These are phyloP conservation scores for Ascomycota sp. DNA, from an alignment of 2,329 filamentous ascomycete genomes.

Conservation along the genomic window DNA sequence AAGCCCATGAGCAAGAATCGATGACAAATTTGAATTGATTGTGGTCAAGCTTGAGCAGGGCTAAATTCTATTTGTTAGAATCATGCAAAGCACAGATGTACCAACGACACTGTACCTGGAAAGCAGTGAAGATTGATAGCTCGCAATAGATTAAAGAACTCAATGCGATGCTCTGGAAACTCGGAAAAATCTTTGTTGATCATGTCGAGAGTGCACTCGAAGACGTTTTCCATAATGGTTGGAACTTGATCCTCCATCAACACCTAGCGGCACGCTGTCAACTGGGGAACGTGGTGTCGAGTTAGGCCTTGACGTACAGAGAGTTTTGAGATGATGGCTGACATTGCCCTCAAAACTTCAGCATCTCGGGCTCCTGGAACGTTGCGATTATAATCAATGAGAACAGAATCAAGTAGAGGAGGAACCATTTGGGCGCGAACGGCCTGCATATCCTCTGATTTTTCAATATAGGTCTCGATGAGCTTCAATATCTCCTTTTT, in stretches of 20 bases:
- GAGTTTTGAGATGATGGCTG: constrained; percentile 88
- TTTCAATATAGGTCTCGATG: constrained; percentile 94
- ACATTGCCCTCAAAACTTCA: constrained; percentile 93
- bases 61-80: constrained; percentile 11
- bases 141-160: constrained; percentile 93
- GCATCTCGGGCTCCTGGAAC: constrained; percentile 89
- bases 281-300: too few species aligned
- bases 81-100: too few species aligned
- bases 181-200: constrained; percentile 99
- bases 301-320: constrained; percentile 45
- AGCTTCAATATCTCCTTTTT: constrained; percentile 99
- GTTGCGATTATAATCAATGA: constrained; percentile 93
- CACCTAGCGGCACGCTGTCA: too few species aligned
- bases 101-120: constrained; percentile 33
- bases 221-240: constrained; percentile 94
- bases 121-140: constrained; percentile 97
- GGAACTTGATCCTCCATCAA: constrained; percentile 98
- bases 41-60: constrained; percentile 81
- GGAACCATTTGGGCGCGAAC: constrained; percentile 89
- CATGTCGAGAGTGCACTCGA: constrained; percentile 97
- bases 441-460: constrained; percentile 87
- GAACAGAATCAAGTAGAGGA: constrained; percentile 79
- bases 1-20: constrained; percentile 99
- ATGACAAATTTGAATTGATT: constrained; percentile 99
- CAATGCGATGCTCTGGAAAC: constrained; percentile 95